These are phyloP conservation scores for Trichosporon ovoides DNA, from an alignment of 1,284 basidiomycete species.

Conservation along the genomic window DNA sequence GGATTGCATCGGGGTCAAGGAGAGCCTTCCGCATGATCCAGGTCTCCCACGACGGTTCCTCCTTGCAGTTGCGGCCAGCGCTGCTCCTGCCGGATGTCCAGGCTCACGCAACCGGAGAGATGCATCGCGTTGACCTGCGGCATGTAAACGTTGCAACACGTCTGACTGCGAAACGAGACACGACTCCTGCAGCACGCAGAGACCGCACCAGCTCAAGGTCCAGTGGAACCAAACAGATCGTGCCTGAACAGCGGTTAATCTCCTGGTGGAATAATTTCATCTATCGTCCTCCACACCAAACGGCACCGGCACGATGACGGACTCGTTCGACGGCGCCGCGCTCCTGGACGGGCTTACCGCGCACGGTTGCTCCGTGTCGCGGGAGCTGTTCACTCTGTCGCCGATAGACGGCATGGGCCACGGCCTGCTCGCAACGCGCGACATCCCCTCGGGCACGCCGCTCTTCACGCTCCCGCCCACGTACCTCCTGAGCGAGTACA, in stretches of 20 bases:
- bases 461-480: conserved; percentile 79
- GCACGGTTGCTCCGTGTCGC: neutral
- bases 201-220: no score
- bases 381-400: conserved; percentile 23
- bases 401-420: conserved; percentile 42
- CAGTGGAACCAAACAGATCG: conserved; percentile 3
- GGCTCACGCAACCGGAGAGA: no score
- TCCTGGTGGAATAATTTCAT: neutral
- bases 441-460: conserved; percentile 50
- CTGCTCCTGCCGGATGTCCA: no score
- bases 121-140: no score
- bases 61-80: no score
- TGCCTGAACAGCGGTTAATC: no score
- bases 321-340: neutral
- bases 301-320: neutral
- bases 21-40: no score
- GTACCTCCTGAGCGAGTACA: conserved; percentile 72
- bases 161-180: no score
- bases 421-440: conserved; percentile 40
- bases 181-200: no score
- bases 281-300: neutral
- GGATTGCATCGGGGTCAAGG: no score
- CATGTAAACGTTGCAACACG: no score
- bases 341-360: neutral
- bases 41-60: no score